Base-by-base conservation (phyloP, 495 filamentous ascomycete genomes). In the Xylaria acuta region DNA sequence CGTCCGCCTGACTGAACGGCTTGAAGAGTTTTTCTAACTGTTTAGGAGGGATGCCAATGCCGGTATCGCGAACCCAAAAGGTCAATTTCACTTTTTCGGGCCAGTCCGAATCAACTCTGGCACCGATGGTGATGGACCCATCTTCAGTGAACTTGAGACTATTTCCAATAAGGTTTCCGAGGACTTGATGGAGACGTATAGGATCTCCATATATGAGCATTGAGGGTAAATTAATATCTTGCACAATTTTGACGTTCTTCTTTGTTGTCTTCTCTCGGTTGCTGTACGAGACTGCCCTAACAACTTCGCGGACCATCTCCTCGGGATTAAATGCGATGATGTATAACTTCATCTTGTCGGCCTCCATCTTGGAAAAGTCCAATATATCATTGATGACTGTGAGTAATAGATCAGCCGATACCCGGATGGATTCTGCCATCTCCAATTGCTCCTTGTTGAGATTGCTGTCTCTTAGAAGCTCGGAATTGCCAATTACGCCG, bases 301-400 rank as follows among this genome's bases (percentile, higher is more conserved):
- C 92, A 2, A 97, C 94, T 77, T 97, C 94, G 8, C 88, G 89
- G 67, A 97, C 93, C 71, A 95, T 97, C 79, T 94, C 93, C 74
- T 90, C 91, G 0, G 96, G 86, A 69, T 92, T 95, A 74, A 97
- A 88, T 2, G 93, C 93, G 63, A 95, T 94, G 14, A 92, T 91
- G 68, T 93, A 95, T 11, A 97, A 90, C 79, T 94, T 93, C 93
- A 97, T 96, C 84, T 97, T 97, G 76, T 95, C 94, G 20, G 94
- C 94, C 79, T 97, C 94, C 77, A 97, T 89, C 77, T 96, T 94
- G 40, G 93, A 96, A 78, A 96, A 97, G 80, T 97, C 94, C 1
- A 97, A 84, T 30, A 97, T 95, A 75, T 97, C 94, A 77, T 97
- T 97, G 84, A 97, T 97, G 67, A 97, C 91, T 0, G 92, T 94